Percentiles rank a stretch among this genome's conserved stretches.
Evolutionary conservation across 2,329 filamentous ascomycete genomes (phyloP).

Genomic region (Colletotrichum siamense): DNA sequence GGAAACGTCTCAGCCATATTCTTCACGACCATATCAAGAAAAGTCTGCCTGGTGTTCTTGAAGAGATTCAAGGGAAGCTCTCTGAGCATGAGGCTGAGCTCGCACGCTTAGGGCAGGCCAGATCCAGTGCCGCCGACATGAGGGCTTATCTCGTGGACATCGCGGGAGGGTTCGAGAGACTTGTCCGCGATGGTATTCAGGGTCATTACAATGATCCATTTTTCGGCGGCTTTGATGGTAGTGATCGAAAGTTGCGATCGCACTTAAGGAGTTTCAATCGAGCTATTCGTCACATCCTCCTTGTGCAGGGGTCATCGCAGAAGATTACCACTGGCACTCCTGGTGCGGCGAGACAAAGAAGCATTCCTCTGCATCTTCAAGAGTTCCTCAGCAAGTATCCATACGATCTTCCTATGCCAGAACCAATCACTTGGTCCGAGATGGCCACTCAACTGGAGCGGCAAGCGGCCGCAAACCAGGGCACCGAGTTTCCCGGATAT

Average conservation of each 20-base stretch:
- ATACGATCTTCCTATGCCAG: constrained; percentile 35
- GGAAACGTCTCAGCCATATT: constrained; percentile 37
- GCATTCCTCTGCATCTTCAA: constrained; percentile 32
- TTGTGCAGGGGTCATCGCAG: constrained; percentile 26
- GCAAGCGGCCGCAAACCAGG: constrained; percentile 41
- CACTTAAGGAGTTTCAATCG: constrained; percentile 34
- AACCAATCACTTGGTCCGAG: constrained; percentile 9
- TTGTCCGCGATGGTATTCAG: constrained; percentile 31
- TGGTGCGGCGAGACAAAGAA: neutral
- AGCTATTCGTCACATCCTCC: constrained; percentile 32
- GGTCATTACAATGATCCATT: constrained; percentile 40
- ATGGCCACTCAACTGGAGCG: constrained; percentile 33
- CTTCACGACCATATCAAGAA: constrained; percentile 33
- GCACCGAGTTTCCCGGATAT: constrained; percentile 43
- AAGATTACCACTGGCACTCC: neutral
- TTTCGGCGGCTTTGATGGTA: constrained; percentile 32
- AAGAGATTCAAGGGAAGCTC: constrained; percentile 30
- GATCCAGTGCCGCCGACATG: constrained; percentile 29
- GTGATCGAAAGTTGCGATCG: constrained; percentile 32
- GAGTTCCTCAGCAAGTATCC: constrained; percentile 27
- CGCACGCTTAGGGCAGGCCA: constrained; percentile 23
- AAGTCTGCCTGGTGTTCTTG: constrained; percentile 30
- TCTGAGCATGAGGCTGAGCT: constrained; percentile 24
- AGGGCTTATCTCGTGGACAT: constrained; percentile 38
- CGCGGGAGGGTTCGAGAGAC: constrained; percentile 37